A percentile compares a stretch with the other conserved stretches of the same genome.
phyloP scores from a whole-genome alignment of 257 asterid genomes.

The Gentiana macrophylla region DNA sequence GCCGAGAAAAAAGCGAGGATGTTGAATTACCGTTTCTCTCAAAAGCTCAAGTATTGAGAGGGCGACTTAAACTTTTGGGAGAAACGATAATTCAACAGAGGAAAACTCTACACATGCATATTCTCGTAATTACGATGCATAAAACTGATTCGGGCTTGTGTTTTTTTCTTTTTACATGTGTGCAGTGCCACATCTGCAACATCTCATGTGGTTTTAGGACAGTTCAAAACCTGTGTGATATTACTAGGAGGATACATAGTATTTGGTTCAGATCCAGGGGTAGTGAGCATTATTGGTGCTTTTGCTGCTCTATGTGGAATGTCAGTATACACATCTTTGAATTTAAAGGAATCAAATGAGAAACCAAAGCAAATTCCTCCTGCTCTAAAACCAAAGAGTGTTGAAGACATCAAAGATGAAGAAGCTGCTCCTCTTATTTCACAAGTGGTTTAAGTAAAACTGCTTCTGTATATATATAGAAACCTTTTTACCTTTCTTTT shows the following conservation, averaged over 20 bases:
- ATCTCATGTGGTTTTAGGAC: constrained; percentile 93
- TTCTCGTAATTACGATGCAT: not conserved
- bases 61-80: too few relatives aligned
- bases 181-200: constrained; percentile 93
- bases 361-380: constrained; percentile 31
- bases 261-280: constrained; percentile 89
- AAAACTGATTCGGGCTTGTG: not conserved
- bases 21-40: not conserved
- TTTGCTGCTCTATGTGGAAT: constrained; percentile 59
- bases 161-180: not conserved
- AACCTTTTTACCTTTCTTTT: too few relatives aligned
- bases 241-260: constrained; percentile 80
- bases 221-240: constrained; percentile 90
- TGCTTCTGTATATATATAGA: too few relatives aligned
- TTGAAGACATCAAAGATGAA: constrained; percentile 6
- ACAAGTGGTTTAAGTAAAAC: constrained; percentile 1
- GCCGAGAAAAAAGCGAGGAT: not conserved
- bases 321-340: constrained; percentile 58
- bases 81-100: too few relatives aligned
- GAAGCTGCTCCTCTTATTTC: constrained; percentile 6
- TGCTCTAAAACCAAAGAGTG: constrained; percentile 4
- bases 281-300: constrained; percentile 73
- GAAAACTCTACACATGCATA: not conserved
- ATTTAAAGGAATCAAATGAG: constrained; percentile 28
- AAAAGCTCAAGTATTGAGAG: not conserved